Base-by-base conservation (phyloP, 805 yeast genomes). In the Kregervanrija delftensis region DNA sequence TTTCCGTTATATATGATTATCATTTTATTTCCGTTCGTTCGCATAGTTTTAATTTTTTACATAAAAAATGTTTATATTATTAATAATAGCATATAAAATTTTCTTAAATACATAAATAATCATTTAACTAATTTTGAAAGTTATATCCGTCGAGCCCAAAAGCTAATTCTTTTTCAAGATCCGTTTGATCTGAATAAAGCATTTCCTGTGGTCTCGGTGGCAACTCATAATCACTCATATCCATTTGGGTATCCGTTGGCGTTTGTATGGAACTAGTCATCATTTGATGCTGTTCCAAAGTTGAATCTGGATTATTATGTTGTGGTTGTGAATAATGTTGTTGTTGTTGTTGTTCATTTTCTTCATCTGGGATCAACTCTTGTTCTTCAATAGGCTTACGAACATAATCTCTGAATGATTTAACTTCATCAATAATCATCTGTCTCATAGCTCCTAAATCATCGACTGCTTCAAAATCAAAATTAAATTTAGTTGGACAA, bases 391-490 rank as follows among this genome's bases (percentile, higher is more conserved):
- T 46, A 47, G 46, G 39, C 49, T 36, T 43, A 43, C 96, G 74
- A 4, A 88, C 96, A 67, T 81, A 82, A 35, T 78, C 86, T 55
- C 96, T 76, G 61, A 89, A 88, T 30, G 76, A 69, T 40, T 72
- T 72, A 2, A 90, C 96, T 60, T 90, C 96, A 32, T 86, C 81
- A 36, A 86, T 65, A 35, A 90, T 86, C 79, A 88, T 78, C 52
- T 76, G 71, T 55, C 76, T 81, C 86, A 90, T 83, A 10, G 74
- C 67, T 11, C 77, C 83, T 59, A 87, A 72, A 51, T 88, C 96
- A 52, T 86, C 87, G 13, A 83, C 83, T 12, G 76, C 82, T 68
- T 90, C 97, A 62, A 90, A 90, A 5, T 86, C 72, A 61, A 90
- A 90, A 58, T 90, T 96, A 61, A 90, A 90, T 55, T 85, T 84